Evolutionary conservation across 2,329 filamentous ascomycete species (phyloP).

Genomic region (Cercospora beticola): DNA sequence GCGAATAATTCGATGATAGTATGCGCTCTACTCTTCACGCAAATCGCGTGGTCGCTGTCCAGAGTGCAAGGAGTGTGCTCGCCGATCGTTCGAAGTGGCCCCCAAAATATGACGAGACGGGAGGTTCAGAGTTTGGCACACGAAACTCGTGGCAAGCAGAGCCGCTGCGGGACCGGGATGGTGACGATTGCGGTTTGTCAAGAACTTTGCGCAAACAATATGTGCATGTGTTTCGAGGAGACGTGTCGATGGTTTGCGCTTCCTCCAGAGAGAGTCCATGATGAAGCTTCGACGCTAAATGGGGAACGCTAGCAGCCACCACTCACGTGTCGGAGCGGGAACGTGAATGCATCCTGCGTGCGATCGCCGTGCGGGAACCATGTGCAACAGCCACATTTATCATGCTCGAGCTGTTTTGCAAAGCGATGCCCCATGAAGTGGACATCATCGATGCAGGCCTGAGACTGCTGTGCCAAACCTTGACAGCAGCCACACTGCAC

Average conservation of each 20-base stretch:
- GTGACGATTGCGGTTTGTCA: not conserved
- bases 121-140: conserved; percentile 8
- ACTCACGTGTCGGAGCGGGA: not conserved
- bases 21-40: not conserved
- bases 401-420: not conserved
- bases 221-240: not conserved
- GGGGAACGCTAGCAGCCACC: conserved; percentile 1
- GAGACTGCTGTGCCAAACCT: not conserved
- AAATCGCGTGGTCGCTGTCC: not conserved
- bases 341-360: not conserved
- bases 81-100: conserved; percentile 1
- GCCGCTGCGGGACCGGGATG: conserved; percentile 8
- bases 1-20: not conserved
- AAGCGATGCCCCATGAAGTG: not conserved
- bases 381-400: not conserved
- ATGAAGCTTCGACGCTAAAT: conserved; percentile 9
- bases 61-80: not conserved
- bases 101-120: conserved; percentile 7
- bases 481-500: not conserved
- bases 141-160: conserved; percentile 13
- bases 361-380: not conserved
- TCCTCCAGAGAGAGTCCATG: not conserved
- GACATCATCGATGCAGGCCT: not conserved
- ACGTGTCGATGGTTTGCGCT: conserved; percentile 6
- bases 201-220: not conserved